Base-by-base conservation (phyloP, 2,329 filamentous ascomycete species). In the Talaromyces sp. region DNA sequence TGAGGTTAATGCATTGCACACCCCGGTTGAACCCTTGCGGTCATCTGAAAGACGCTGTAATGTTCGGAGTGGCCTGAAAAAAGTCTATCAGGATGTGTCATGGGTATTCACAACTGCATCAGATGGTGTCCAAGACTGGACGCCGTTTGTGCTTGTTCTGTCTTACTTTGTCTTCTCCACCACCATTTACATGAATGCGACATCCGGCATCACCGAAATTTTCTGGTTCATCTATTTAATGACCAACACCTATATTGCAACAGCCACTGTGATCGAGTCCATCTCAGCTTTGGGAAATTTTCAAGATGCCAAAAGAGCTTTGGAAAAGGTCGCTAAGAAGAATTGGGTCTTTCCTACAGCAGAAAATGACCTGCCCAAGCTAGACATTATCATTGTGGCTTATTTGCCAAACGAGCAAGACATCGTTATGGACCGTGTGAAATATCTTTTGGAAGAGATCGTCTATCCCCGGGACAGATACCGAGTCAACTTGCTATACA, bases 321-420 rank as follows among this genome's bases (percentile, higher is more conserved):
- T 79, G 45, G 69, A 68, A 1, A 74, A 80, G 61, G 76, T 76
- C 5, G 73, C 76, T 65, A 72, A 78, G 57, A 79, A 76, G 47
- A 72, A 72, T 6, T 81, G 79, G 79, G 67, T 71, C 6, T 81
- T 81, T 61, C 79, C 78, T 13, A 80, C 79, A 10, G 70, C 76
- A 11, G 75, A 80, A 63, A 70, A 74, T 56, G 70, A 81, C 14
- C 72, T 83, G 2, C 75, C 76, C 0, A 76, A 79, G 31, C 73
- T 83, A 19, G 81, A 83, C 66, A 72, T 83, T 47, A 73, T 83
- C 62, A 81, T 83, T 62, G 81, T 83, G 2, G 81, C 81, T 14
- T 83, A 83, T 67, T 73, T 83, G n/a, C 81, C 81, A 5, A 83
- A 83, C 65, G 81, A 83, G 69, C 74, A 81, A 69, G 80, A 83